Base-by-base conservation (phyloP, 371 early-diverging fungal genomes). In the Sporodiniella umbellata region DNA sequence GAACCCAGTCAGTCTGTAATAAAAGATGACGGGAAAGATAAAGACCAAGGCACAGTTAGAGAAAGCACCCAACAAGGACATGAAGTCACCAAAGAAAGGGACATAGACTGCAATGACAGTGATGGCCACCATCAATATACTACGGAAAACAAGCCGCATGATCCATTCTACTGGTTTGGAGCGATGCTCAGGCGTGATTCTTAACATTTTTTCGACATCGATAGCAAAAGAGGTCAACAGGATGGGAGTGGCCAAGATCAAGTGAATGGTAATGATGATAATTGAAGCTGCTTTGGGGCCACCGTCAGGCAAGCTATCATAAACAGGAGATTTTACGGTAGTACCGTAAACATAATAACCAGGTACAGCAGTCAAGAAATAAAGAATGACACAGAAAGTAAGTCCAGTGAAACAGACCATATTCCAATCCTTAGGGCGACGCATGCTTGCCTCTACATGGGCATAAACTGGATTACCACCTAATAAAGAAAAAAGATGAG, bases 261-360 rank as follows among this genome's bases (percentile, higher is more conserved):
- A 87, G 52, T 93, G 93, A 18, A 84, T 70, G 0, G 92, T 89
- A 51, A 93, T 87, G 58, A 92, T 80, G 35, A 85, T 78, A 40
- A 83, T 80, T 14, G 90, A 79, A n/a, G 81, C 77, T 2, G 74
- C 72, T 18, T 85, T 78, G 6, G 84, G 57, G 19, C 78, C 57
- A 8, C 87, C 87, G 1, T 68, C 54, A 18, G 89, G 88, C 28
- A 95, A 66, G 56, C 78, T 88, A 40, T 75, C 54, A 52, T 90
- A 83, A 33, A 93, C 82, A 12, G 94, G 94, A 0, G 90, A 88
- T 55, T 67, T 21, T 18, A 84, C 84, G n/a, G 49, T 24, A 33
- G 75, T 62, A 37, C 94, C 96, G 61, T 89, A 95, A 15, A 89
- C 84, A 33, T 81, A 83, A 48, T 95, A 95, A 8, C 91, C 93